Conservation (phyloP, 495 filamentous ascomycete species). For the Aspergillus homomorphus region DNA sequence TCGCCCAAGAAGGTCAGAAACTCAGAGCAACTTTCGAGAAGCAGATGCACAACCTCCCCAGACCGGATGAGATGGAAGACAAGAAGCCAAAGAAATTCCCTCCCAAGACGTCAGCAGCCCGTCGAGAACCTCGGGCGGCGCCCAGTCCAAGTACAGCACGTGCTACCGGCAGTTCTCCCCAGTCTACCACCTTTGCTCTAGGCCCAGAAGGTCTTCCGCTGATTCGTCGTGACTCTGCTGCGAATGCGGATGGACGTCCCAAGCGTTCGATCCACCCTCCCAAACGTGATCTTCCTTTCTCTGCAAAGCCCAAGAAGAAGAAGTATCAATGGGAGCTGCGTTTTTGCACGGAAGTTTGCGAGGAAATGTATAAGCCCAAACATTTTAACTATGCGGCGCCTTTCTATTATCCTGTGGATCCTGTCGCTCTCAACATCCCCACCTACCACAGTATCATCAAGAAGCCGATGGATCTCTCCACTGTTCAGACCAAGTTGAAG, state of each 20-base stretch:
- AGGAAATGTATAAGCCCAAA: conserved; percentile 73
- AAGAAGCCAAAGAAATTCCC: conserved; percentile 57
- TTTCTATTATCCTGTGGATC: conserved; percentile 84
- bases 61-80: conserved; percentile 54
- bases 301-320: conserved; percentile 84
- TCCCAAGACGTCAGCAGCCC: conserved; percentile 48
- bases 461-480: conserved; percentile 90
- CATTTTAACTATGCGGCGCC: conserved; percentile 60
- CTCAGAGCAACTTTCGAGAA: conserved; percentile 61
- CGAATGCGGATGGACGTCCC: conserved; percentile 69
- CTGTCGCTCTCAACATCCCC: conserved; percentile 90
- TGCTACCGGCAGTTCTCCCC: conserved; percentile 45
- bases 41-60: conserved; percentile 51
- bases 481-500: conserved; percentile 70
- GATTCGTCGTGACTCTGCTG: conserved; percentile 81
- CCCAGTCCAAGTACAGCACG: conserved; percentile 30
- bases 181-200: conserved; percentile 71
- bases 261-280: conserved; percentile 94
- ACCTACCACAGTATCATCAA: conserved; percentile 91
- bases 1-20: conserved; percentile 59
- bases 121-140: conserved; percentile 53
- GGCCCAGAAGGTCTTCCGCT: conserved; percentile 80
- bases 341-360: conserved; percentile 80
- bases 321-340: conserved; percentile 84
- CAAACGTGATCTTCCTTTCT: conserved; percentile 83